Evolutionary conservation across 2,329 filamentous ascomycete species (phyloP), one percentile per base, ranked within the genome.

Genomic region (Pseudomassariella vexata): DNA sequence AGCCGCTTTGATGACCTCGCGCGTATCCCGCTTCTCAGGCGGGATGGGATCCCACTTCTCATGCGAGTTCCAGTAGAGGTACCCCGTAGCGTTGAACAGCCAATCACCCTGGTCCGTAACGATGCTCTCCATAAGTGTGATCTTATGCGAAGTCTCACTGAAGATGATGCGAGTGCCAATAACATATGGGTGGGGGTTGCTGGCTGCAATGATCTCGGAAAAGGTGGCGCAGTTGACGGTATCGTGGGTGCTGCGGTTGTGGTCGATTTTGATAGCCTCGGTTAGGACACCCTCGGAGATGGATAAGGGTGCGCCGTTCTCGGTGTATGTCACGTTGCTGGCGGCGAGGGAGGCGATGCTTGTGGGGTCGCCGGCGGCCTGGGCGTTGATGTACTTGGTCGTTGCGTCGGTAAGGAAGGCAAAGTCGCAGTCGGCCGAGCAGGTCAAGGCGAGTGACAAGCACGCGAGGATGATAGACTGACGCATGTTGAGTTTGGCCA

Each of bases 121-220:
- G 17, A 53, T 44, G 5, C 49, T 53, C 30, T 55, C 50, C 11
- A 55, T 50, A 28, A 39, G 33, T 11, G 42, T 39, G 24, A 55
- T 50, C 36, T 45, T 44, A 21, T 42, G 35, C 19, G 19, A 20
- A n/a, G 48, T 41, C n/a, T 31, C 34, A 15, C 40, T 40, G 37
- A 53, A 44, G 11, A 49, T 27, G 19, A 56, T 53, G 9, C 53
- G 46, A 22, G 53, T 55, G 19, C 49, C 49, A 22, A 53, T 53
- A 10, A 53, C 55, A 27, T 56, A 57, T 14, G 55, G 55, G 12
- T 55, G 49, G 2, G 43, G 39, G 10, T 52, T 45, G 12, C 37
- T 45, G 10, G 52, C 46, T 15, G 47, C 46, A 36, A 60, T 53
- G 32, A 67, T 51, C 41, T 65, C 60, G 15, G 65, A 62, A 38